phyloP scores from a whole-genome alignment of 805 yeast species.

The Saturnispora zaruensis region DNA sequence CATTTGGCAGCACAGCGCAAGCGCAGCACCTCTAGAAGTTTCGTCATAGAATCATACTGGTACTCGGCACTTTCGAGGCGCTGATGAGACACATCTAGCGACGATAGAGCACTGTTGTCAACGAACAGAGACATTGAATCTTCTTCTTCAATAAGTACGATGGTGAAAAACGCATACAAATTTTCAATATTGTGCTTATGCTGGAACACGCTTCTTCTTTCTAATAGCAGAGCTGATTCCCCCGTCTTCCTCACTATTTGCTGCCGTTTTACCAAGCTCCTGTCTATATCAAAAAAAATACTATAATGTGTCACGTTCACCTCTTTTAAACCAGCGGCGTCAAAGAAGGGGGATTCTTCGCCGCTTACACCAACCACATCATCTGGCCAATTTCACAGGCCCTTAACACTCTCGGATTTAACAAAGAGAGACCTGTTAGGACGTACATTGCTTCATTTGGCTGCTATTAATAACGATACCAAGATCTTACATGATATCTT shows the following conservation, averaged over 20 bases:
- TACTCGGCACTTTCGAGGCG: constrained; percentile 55
- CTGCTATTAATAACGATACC: constrained; percentile 41
- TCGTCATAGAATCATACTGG: constrained; percentile 57
- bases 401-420: constrained; percentile 32
- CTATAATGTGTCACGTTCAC: constrained; percentile 16
- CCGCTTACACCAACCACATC: not conserved
- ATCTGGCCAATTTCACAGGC: constrained; percentile 3
- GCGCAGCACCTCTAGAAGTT: constrained; percentile 42
- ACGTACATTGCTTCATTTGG: constrained; percentile 46
- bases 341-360: constrained; percentile 13
- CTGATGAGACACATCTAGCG: constrained; percentile 49
- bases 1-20: constrained; percentile 67
- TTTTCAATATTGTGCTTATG: not conserved
- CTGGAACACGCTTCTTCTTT: not conserved
- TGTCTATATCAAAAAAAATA: not conserved
- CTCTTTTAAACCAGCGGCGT: constrained; percentile 2
- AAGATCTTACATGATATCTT: constrained; percentile 40
- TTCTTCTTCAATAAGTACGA: not conserved
- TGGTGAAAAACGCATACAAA: not conserved
- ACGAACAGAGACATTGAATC: not conserved
- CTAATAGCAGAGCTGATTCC: not conserved
- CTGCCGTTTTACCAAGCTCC: not conserved
- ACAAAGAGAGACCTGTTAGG: constrained; percentile 61
- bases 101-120: constrained; percentile 26
- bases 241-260: not conserved